Evolutionary conservation across 306 rosid genomes (phyloP), one percentile per base, ranked within the genome.

Genomic region (Sophora flavescens): DNA sequence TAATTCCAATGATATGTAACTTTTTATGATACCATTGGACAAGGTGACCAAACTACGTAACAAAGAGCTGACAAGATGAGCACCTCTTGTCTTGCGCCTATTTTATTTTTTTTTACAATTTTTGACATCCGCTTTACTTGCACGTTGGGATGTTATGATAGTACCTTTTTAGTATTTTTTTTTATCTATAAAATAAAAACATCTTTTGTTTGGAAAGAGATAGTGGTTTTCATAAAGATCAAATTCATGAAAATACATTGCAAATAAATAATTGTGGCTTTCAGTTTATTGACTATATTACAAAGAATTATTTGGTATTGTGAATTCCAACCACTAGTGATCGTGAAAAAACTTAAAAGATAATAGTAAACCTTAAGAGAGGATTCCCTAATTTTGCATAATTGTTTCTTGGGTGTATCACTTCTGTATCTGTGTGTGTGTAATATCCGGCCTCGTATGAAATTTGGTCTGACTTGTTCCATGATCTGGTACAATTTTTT

Each of bases 111-210:
- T 12, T 9, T 8, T 11, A 47, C 3, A 12, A 4, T 47, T 47
- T 47, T 47, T 4, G 14, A 6, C 28, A 13, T 47, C 48, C 6
- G 12, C 38, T 2, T 26, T 68, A 6, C 77, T 65, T 75, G 53
- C 45, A 75, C 62, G 72, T 56, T 50, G 81, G 62, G 61, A 61
- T 72, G 82, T 4, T 59, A 15, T 77, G 72, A 77, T 48, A 28
- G 6, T n/a, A 11, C 10, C 61, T 3, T 30, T 51, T 79, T 63
- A 30, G 54, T 15, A 53, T 69, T 45, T 30, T 0, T 22, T 22
- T 10, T 39, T 48, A 68, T 51, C 48, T 26, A 6, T 74, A 17
- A 4, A 28, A 63, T n/a, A 9, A 35, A 6, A 5, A 10, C 0
- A 10, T 16, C 6, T 28, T 47, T 15, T 18, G 42, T 44, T 48